Evolutionary conservation across 169 alveolate genomes (phyloP).

Genomic region (Eimeria falciformis): DNA sequence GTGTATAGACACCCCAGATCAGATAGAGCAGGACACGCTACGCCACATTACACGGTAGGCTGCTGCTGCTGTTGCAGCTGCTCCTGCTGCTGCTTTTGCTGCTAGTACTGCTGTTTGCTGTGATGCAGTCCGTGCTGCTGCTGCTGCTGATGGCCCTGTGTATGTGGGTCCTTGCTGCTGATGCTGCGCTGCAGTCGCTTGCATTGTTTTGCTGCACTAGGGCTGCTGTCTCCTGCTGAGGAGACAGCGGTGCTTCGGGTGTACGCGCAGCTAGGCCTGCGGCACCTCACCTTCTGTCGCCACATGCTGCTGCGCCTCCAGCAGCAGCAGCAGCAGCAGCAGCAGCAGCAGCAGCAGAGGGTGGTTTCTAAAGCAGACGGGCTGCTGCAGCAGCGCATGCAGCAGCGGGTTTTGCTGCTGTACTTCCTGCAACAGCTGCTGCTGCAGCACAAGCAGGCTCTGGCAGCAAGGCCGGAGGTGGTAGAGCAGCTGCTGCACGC

Average conservation of each 20-base stretch:
- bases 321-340: constrained; percentile 63
- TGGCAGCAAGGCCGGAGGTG: constrained; percentile 8
- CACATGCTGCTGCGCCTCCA: constrained; percentile 52
- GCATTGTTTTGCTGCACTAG: constrained; percentile 68
- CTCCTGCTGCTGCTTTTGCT: constrained; percentile 50
- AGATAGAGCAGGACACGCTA: background rate
- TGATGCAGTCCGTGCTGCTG: background rate
- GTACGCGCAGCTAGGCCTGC: constrained; percentile 62
- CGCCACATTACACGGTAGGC: constrained; percentile 15
- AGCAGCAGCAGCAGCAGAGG: constrained; percentile 21
- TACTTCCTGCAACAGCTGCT: constrained; percentile 29
- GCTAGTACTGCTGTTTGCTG: background rate
- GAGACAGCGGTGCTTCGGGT: constrained; percentile 61
- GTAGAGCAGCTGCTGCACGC: background rate
- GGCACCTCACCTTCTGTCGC: constrained; percentile 65
- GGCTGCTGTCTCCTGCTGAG: constrained; percentile 71
- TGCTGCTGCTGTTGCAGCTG: constrained; percentile 53
- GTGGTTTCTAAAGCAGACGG: constrained; percentile 44
- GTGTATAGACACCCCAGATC: constrained; percentile 19
- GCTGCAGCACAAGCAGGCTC: background rate
- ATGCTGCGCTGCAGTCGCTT: constrained; percentile 58
- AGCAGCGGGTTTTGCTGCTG: constrained; percentile 22
- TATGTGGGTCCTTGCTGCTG: constrained; percentile 29
- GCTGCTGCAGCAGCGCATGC: constrained; percentile 59
- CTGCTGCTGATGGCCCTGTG: background rate